Evolutionary conservation across 495 filamentous ascomycete species (phyloP).

Genomic region (Cairneyella variabilis): DNA sequence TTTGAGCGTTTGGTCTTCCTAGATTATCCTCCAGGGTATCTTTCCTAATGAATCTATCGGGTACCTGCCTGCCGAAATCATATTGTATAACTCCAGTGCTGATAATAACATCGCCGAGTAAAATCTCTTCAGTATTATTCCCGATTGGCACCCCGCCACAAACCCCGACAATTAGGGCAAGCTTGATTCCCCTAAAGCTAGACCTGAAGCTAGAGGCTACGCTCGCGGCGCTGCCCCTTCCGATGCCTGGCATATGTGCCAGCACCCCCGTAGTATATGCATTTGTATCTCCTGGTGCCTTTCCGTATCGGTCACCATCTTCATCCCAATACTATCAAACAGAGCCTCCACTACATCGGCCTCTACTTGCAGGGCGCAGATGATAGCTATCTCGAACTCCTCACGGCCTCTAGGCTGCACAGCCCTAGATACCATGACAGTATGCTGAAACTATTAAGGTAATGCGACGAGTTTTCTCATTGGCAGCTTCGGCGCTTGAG

Average conservation of each 20-base stretch:
- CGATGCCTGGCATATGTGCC: constrained; percentile 31
- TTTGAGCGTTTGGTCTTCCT: constrained; percentile 25
- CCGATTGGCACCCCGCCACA: constrained; percentile 37
- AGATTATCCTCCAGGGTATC: constrained; percentile 28
- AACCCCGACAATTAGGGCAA: constrained; percentile 41
- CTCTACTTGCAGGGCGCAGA: constrained; percentile 30
- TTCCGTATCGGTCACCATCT: constrained; percentile 21
- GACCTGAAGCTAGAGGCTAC: constrained; percentile 27
- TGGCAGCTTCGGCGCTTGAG: no score
- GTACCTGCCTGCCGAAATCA: constrained; percentile 34
- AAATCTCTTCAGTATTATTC: constrained; percentile 17
- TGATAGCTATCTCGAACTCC: constrained; percentile 15
- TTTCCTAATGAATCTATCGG: constrained; percentile 30
- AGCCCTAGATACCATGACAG: no score
- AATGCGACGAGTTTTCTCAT: no score
- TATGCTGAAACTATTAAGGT: no score
- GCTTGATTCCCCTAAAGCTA: constrained; percentile 35
- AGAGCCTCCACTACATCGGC: constrained; percentile 29
- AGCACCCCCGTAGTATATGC: constrained; percentile 34
- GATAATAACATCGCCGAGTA: constrained; percentile 46
- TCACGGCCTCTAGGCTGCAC: neutral
- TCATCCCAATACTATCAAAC: constrained; percentile 30
- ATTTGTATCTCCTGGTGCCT: constrained; percentile 29
- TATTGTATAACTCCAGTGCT: constrained; percentile 37
- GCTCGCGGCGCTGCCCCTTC: constrained; percentile 30